These are phyloP conservation scores for Grosmannia clavigera DNA, from an alignment of 2,329 filamentous ascomycete genomes.

Conservation along the genomic window DNA sequence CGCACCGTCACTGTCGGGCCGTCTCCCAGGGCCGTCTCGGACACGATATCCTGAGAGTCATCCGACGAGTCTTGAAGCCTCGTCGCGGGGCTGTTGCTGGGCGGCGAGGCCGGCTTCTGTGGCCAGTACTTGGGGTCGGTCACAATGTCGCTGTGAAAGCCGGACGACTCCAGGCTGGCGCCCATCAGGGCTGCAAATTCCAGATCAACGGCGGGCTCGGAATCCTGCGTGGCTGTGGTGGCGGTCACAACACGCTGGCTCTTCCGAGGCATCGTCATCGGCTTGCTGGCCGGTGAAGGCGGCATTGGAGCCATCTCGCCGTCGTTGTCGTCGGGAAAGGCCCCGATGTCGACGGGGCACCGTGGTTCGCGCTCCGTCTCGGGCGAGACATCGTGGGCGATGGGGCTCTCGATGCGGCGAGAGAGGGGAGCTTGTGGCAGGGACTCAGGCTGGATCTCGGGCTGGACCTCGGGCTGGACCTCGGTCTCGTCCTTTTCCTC, in stretches of 20 bases:
- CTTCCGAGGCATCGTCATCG: neutral
- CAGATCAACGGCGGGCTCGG: slow-evolving; percentile 33
- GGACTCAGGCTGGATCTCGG: slow-evolving; percentile 9
- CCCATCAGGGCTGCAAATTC: slow-evolving; percentile 59
- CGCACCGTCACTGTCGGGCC: slow-evolving; percentile 2
- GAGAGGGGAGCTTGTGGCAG: neutral
- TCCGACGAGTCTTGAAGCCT: slow-evolving; percentile 25
- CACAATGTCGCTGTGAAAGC: slow-evolving; percentile 59
- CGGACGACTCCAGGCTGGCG: slow-evolving; percentile 54
- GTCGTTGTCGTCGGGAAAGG: slow-evolving; percentile 1
- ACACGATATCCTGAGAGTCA: slow-evolving; percentile 19
- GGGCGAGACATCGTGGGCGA: neutral
- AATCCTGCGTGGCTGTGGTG: neutral
- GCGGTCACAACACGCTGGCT: neutral
- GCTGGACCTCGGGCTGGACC: neutral
- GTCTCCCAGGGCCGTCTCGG: slow-evolving; percentile 13
- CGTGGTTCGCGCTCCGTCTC: neutral
- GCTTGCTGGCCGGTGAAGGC: neutral
- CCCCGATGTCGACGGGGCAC: neutral
- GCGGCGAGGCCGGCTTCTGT: slow-evolving; percentile 47
- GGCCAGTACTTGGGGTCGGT: slow-evolving; percentile 50
- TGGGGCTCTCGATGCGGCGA: slow-evolving; percentile 2
- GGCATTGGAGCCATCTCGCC: slow-evolving; percentile 3
- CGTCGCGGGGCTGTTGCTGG: slow-evolving; percentile 12
- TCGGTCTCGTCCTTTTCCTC: neutral